Conservation (phyloP, 805 yeast genomes). For the Spathaspora boniae region DNA sequence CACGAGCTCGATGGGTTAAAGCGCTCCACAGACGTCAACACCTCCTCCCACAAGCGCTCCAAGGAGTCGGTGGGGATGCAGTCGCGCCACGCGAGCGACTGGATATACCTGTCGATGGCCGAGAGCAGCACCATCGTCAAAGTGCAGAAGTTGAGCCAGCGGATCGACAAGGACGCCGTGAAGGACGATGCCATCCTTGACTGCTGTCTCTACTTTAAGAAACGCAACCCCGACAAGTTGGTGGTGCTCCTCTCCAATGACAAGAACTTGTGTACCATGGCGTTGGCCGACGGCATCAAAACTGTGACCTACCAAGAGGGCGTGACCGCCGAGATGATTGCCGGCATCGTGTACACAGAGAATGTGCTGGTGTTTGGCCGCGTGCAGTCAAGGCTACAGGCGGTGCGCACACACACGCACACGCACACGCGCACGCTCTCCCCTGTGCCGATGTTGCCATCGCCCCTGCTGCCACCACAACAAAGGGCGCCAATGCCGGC, state of each 20-base stretch:
- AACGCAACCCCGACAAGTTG: slow-evolving; percentile 25
- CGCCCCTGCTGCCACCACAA: no score
- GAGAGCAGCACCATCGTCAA: slow-evolving; percentile 45
- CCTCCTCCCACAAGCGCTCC: slow-evolving; percentile 13
- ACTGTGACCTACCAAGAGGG: slow-evolving; percentile 55
- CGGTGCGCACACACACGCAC: slow-evolving; percentile 2
- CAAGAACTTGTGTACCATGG: slow-evolving; percentile 76
- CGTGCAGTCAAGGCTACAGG: slow-evolving; percentile 2
- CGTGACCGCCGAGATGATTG: slow-evolving; percentile 45
- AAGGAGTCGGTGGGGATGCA: slow-evolving; percentile 45
- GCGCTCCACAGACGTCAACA: slow-evolving; percentile 25
- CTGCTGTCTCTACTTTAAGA: slow-evolving; percentile 67
- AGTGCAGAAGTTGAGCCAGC: slow-evolving; percentile 63
- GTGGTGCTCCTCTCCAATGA: slow-evolving; percentile 77
- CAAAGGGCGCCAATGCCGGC: neutral
- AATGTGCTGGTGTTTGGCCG: slow-evolving; percentile 21
- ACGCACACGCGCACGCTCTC: neutral
- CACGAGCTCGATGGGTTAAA: slow-evolving; percentile 85
- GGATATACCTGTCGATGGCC: slow-evolving; percentile 68
- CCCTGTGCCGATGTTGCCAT: slow-evolving; percentile 4
- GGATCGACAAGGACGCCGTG: slow-evolving; percentile 37
- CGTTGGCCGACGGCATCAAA: slow-evolving; percentile 59
- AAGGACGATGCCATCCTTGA: slow-evolving; percentile 86
- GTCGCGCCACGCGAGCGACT: slow-evolving; percentile 73
- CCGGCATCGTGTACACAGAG: slow-evolving; percentile 37